A percentile compares a stretch with the other conserved stretches of the same genome.
phyloP scores from a whole-genome alignment of 768 basidiomycete genomes.

The Termitomyces sp. region DNA sequence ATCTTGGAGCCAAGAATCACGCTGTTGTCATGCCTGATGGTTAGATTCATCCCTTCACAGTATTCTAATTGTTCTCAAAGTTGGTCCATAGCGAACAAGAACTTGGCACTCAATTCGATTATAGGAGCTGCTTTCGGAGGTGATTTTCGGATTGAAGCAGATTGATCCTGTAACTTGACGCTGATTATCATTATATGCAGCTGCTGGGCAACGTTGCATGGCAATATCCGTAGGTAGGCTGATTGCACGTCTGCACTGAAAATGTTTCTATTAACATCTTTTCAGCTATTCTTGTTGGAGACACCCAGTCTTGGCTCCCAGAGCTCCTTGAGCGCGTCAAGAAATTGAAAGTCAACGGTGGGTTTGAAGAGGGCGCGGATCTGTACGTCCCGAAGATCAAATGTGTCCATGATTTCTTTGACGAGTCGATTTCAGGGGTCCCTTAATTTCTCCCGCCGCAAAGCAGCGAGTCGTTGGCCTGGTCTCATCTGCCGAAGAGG shows the following conservation, averaged over 20 bases:
- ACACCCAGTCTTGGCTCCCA: conserved; percentile 76
- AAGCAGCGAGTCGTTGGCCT: conserved; percentile 74
- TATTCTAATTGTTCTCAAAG: background rate
- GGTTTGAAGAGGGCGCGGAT: conserved; percentile 86
- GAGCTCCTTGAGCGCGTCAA: conserved; percentile 82
- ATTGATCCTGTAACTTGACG: conserved; percentile 9
- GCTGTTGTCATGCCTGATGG: conserved; percentile 93
- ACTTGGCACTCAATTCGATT: conserved; percentile 87
- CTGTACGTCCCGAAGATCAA: conserved; percentile 44
- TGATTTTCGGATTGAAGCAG: conserved; percentile 26
- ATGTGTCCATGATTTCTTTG: background rate
- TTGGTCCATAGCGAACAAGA: conserved; percentile 72
- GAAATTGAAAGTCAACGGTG: conserved; percentile 80
- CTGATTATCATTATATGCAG: conserved; percentile 34
- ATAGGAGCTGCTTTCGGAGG: conserved; percentile 93
- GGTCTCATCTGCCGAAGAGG: conserved; percentile 68
- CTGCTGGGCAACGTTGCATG: conserved; percentile 98
- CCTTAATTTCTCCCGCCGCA: conserved; percentile 79
- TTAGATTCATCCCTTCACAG: conserved; percentile 29
- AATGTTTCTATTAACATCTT: conserved; percentile 3
- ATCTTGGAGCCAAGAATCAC: conserved; percentile 96
- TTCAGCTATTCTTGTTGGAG: conserved; percentile 79
- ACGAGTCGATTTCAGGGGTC: conserved; percentile 47
- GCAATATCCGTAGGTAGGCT: conserved; percentile 83
- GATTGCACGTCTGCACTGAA: background rate